These are phyloP conservation scores for Lichenothelia convexa DNA, from an alignment of 495 filamentous ascomycete species.

Conservation along the genomic window DNA sequence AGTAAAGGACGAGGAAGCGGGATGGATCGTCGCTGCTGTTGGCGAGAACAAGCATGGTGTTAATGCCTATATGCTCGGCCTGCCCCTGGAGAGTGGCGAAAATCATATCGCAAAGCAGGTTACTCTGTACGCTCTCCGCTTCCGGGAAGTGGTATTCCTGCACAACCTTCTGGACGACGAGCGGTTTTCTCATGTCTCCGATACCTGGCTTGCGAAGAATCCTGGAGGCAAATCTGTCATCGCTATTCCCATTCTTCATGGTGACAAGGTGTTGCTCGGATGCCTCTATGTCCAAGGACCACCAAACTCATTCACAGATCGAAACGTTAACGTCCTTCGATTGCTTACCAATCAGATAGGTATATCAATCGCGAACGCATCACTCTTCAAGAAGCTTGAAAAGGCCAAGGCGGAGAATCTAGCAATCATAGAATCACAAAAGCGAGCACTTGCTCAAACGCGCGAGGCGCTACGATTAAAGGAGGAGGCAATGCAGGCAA, in stretches of 20 bases:
- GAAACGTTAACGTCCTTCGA: constrained; percentile 70
- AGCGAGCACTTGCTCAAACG: constrained; percentile 59
- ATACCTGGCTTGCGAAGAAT: constrained; percentile 48
- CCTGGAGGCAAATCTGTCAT: constrained; percentile 62
- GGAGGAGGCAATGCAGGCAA: constrained; percentile 79
- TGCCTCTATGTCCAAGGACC: constrained; percentile 75
- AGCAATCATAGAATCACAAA: constrained; percentile 78
- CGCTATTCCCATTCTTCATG: constrained; percentile 69
- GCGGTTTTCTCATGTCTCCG: constrained; percentile 64
- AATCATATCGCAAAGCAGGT: constrained; percentile 52
- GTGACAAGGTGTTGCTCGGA: constrained; percentile 52
- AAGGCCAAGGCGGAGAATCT: constrained; percentile 40
- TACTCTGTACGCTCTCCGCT: constrained; percentile 64
- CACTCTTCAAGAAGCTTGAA: constrained; percentile 54
- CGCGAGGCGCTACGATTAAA: constrained; percentile 69
- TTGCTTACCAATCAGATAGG: constrained; percentile 77
- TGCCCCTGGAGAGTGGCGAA: constrained; percentile 43
- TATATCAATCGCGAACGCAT: constrained; percentile 72
- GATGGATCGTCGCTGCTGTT: constrained; percentile 62
- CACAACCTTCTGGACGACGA: constrained; percentile 72
- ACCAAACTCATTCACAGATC: constrained; percentile 70
- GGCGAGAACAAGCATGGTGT: constrained; percentile 52
- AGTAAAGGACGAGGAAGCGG: constrained; percentile 47
- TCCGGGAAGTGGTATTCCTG: constrained; percentile 66
- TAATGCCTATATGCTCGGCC: constrained; percentile 39